Evolutionary conservation across 768 basidiomycete species (phyloP), one percentile per base, ranked within the genome.

Genomic region (Hericium coralloides): DNA sequence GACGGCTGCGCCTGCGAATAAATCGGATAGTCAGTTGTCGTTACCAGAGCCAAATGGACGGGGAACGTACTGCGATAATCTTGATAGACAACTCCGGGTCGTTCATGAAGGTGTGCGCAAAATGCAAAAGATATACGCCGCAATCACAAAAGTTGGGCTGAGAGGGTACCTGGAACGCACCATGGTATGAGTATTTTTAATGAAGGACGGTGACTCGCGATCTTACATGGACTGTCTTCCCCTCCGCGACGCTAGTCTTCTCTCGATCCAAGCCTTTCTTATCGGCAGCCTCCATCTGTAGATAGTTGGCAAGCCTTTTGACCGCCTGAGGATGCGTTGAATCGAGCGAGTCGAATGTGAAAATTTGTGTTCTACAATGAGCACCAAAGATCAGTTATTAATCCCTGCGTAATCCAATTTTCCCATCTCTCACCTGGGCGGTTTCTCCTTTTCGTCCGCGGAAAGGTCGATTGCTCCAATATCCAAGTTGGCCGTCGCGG

Each of bases 111-210:
- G 80, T 82, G 63, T 84, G 75, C 8, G 85, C 88, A 52, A 92
- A 92, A 65, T 98, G 93, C 12, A 98, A 74, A 12, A 98, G 76
- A 68, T 91, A 99, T 26, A 97, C 68, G 6, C 97, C 97, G 63
- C 97, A 99, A 68, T 98, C 95, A 65, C 85, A 90, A 60, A 76
- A 90, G 66, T 98, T 98, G 15, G 83, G 82, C 66, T 99, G 97
- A 22, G 75, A 73, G 3, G 95, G 95, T 3, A 94, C 91, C 92
- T 95, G 61, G 12, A 39, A 12, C 10, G 49, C n/a, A 17, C 18
- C 3, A 31, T 15, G 10, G 22, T 12, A 7, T 25, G 22, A n/a
- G 36, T 23, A 43, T 22, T 12, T 12, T 22, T 41, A 4, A 26
- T 23, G 49, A 31, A 31, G 10, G 10, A 8, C 6, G 15, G 7